These are phyloP conservation scores for Sphaerostilbella broomeana DNA, from an alignment of 2,329 filamentous ascomycete species.

Conservation along the genomic window DNA sequence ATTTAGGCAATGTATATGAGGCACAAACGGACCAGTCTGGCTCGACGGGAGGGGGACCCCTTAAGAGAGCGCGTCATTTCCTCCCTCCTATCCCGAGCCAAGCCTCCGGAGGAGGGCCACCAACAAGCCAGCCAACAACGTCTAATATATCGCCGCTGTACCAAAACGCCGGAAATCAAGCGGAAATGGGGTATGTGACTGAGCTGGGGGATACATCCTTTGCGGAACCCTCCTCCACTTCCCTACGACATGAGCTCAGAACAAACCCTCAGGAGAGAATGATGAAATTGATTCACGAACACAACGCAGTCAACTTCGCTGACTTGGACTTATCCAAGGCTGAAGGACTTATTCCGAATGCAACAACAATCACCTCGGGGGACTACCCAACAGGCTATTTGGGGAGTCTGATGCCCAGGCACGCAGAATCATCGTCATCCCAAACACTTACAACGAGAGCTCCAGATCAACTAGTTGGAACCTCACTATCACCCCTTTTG, in stretches of 20 bases:
- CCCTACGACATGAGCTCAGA: constrained; percentile 50
- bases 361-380: constrained; percentile 47
- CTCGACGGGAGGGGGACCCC: constrained; percentile 31
- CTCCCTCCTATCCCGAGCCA: constrained; percentile 47
- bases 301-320: constrained; percentile 47
- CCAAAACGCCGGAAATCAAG: constrained; percentile 23
- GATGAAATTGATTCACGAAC: constrained; percentile 60
- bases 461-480: constrained; percentile 20
- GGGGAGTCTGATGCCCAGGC: constrained; percentile 53
- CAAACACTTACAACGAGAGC: constrained; percentile 19
- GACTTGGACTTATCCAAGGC: constrained; percentile 48
- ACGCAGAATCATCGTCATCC: constrained; percentile 24
- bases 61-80: constrained; percentile 48
- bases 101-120: constrained; percentile 20
- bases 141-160: constrained; percentile 25
- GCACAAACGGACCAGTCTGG: constrained; percentile 34
- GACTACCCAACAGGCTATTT: constrained; percentile 53
- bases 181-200: constrained; percentile 50
- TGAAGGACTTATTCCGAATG: constrained; percentile 44
- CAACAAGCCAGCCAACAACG: constrained; percentile 23
- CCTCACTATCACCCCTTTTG: constrained; percentile 46
- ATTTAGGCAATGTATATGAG: constrained; percentile 53
- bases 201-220: constrained; percentile 51
- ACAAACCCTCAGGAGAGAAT: constrained; percentile 54
- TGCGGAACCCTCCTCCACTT: constrained; percentile 43